phyloP scores from a whole-genome alignment of 2,329 filamentous ascomycete species.

The Ilyonectria robusta region DNA sequence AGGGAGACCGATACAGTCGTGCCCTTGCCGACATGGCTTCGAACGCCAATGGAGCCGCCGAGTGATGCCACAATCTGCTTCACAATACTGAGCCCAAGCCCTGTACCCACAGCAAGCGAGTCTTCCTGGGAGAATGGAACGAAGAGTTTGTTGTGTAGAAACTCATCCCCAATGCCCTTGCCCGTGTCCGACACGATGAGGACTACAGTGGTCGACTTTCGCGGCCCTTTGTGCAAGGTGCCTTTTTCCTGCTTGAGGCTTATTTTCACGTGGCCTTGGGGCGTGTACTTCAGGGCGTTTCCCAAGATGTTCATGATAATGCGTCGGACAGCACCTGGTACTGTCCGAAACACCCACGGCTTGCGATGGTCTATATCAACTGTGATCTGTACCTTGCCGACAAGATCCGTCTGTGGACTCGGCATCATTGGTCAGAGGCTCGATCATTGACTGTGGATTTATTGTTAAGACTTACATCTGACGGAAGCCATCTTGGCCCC shows the following conservation, averaged over 20 bases:
- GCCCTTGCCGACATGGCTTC: slow-evolving; percentile 66
- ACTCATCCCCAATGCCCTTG: slow-evolving; percentile 74
- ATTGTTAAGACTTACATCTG: background rate
- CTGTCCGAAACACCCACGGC: slow-evolving; percentile 67
- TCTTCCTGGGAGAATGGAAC: slow-evolving; percentile 76
- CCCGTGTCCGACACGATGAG: slow-evolving; percentile 73
- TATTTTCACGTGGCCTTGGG: slow-evolving; percentile 64
- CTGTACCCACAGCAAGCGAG: slow-evolving; percentile 71
- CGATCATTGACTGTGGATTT: slow-evolving; percentile 22
- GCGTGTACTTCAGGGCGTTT: slow-evolving; percentile 75
- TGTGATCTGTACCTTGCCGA: slow-evolving; percentile 38
- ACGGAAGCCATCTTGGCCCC: slow-evolving; percentile 12
- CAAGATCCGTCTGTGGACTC: background rate
- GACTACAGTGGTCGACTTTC: slow-evolving; percentile 40
- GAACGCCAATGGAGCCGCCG: slow-evolving; percentile 71
- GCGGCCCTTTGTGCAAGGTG: slow-evolving; percentile 31
- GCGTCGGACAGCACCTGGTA: slow-evolving; percentile 65
- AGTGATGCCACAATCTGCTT: slow-evolving; percentile 72
- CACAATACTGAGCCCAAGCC: slow-evolving; percentile 75
- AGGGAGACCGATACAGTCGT: slow-evolving; percentile 68
- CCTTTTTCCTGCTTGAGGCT: slow-evolving; percentile 46
- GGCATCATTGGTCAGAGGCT: slow-evolving; percentile 15
- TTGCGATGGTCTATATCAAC: slow-evolving; percentile 64
- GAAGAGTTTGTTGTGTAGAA: slow-evolving; percentile 71
- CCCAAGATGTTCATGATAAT: slow-evolving; percentile 75